phyloP scores from a whole-genome alignment of 805 yeast genomes.

The Starmerella potacharoeniae region DNA sequence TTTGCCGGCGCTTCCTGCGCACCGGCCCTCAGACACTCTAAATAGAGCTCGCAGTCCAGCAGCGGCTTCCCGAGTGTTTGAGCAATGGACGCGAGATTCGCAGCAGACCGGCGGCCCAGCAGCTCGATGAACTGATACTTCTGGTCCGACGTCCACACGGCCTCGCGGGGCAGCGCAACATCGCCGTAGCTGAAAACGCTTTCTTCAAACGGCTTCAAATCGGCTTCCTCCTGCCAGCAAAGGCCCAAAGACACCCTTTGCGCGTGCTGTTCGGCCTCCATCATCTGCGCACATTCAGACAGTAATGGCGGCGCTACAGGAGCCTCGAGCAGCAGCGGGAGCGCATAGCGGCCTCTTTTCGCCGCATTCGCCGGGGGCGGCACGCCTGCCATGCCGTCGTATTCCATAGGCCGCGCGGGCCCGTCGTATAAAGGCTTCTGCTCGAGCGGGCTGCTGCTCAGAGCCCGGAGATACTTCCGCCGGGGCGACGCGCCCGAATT shows the following conservation, averaged over 20 bases:
- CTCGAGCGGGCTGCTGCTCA: too few species aligned
- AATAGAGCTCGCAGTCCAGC: constrained; percentile 15
- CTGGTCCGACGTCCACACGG: constrained; percentile 14
- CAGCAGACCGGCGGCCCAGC: constrained; percentile 15
- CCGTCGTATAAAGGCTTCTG: not conserved
- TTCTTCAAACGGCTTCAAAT: not conserved
- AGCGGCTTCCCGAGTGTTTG: constrained; percentile 11
- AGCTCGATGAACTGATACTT: constrained; percentile 16
- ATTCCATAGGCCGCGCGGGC: not conserved
- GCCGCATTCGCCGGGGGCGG: not conserved
- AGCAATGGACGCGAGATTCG: constrained; percentile 13
- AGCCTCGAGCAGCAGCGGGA: not conserved
- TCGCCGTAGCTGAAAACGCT: not conserved
- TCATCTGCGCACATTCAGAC: not conserved
- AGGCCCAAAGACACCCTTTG: constrained; percentile 3
- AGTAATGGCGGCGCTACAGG: not conserved
- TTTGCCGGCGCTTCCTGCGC: not conserved
- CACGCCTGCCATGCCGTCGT: not conserved
- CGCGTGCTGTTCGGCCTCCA: constrained; percentile 10
- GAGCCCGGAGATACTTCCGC: not conserved
- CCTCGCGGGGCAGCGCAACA: not conserved
- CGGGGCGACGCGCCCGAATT: not conserved
- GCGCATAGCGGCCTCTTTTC: not conserved
- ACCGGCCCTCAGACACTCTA: not conserved
- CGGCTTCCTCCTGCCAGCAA: constrained; percentile 6